Base-by-base conservation (phyloP, 177 flowering plant genomes). In the Vitis hybrid region DNA sequence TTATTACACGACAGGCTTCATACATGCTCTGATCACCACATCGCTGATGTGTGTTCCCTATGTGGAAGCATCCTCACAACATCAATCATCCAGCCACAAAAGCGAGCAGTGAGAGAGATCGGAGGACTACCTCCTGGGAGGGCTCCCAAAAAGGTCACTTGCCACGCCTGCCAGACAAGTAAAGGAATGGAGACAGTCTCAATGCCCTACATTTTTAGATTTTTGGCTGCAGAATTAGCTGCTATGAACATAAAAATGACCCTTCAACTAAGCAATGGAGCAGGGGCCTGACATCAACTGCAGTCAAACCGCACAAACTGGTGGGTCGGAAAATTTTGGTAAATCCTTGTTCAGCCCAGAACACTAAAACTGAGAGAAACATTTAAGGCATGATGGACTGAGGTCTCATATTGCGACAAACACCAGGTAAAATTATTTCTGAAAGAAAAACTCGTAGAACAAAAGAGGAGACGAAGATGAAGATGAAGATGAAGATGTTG, bases 101-200 rank as follows among this genome's bases (percentile, higher is more conserved):
- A 80, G 72, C 83, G 79, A 14, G 74, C 70, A 3, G 75, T 80
- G 6, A 74, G 78, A 8, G 83, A 79, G 54, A 81, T 86, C 18
- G 87, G 78, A 2, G 84, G 84, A 16, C 81, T 87, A 10, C 96
- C 94, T 3, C 94, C 92, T 6, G 80, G 71, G 1, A 83, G 84
- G 40, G 77, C 72, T 11, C 81, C 90, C 0, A 91, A 82, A 69
- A 95, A 88, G 86, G 89, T 91, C 11, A 81, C 75, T 16, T 95
- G 97, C 60, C 82, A 76, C 58, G 76, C 90, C 65, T 95, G 99
- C 76, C 76, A 85, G 71, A 83, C 96, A 3, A 88, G 91, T 74
- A 89, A 83, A 78, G 97, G 98, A 3, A 91, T 95, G 97, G 98
- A 91, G 77, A 95, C 93, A 3, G 97, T 93, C 13, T 91, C 98